Evolutionary conservation across 2,329 filamentous ascomycete genomes (phyloP), one percentile per base, ranked within the genome.

Genomic region (Bisporella sp.): DNA sequence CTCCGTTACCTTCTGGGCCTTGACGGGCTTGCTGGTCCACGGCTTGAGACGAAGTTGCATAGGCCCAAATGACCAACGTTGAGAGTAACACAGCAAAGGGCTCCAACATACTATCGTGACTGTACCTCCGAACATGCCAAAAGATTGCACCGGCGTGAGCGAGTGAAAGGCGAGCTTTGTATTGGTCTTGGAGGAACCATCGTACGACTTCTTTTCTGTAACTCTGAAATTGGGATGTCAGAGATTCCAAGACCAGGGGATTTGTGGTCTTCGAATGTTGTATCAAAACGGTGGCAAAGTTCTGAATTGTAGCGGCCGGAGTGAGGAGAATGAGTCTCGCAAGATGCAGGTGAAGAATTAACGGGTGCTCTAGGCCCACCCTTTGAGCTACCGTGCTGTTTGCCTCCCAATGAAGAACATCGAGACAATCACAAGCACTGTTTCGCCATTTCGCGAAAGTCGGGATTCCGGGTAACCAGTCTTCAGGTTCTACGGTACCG

Each of bases 321-420:
- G 53, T 49, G 0, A 81, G 69, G 2, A 82, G 62, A 0, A 80
- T 64, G 1, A 80, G 68, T 2, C 79, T 69, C 0, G 78, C 72
- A 1, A 76, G 61, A 55, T 82, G 79, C 3, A 82, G 68, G 55
- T 81, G 76, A 5, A 80, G 61, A 0, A 82, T 69, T 1, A 74
- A 78, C 2, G 75, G 70, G 51, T 79, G 76, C 51, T 81, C 77
- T 5, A 73, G 65, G 0, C 77, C 78, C 1, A 69, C 67, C 1
- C 70, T 64, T 45, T 71, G 70, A 4, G 74, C 73, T 31, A 77
- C 72, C 0, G 69, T 71, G 41, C 70, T 73, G 54, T 79, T 79
- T 3, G 78, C 78, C 13, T 72, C 69, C 78, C 78, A 81, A 57
- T 82, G 77, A 2, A 82, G 66, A 1, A 80, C 71, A 50, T 82